Conservation (phyloP, 495 filamentous ascomycete species). For the Monascus purpureus region DNA sequence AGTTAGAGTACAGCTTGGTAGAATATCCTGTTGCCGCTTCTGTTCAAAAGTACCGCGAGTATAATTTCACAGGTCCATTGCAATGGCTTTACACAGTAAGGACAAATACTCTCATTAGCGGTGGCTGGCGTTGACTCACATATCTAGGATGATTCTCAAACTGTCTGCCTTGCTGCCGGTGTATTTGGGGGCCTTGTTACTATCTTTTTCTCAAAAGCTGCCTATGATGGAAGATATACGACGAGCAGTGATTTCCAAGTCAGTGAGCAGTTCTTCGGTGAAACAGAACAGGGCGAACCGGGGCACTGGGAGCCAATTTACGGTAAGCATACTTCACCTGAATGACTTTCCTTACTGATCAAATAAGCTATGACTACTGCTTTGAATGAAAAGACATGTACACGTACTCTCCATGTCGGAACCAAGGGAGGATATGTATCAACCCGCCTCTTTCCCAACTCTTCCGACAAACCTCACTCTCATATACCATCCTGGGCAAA, state of each 20-base stretch:
- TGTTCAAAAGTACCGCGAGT: constrained; percentile 2
- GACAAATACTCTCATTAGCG: not conserved
- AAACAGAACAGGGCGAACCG: constrained; percentile 2
- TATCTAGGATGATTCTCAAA: constrained; percentile 7
- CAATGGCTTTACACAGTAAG: constrained; percentile 23
- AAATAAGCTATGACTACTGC: constrained; percentile 14
- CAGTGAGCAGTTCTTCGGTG: constrained; percentile 11
- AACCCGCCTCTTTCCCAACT: constrained; percentile 3
- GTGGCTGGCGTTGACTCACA: constrained; percentile 4
- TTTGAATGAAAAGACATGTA: constrained; percentile 4
- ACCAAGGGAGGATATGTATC: constrained; percentile 15
- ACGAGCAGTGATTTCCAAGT: constrained; percentile 1
- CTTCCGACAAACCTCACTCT: not conserved
- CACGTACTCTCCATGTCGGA: constrained; percentile 15
- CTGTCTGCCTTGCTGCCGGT: constrained; percentile 11
- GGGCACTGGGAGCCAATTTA: constrained; percentile 19
- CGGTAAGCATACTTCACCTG: constrained; percentile 8
- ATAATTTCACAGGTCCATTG: constrained; percentile 21
- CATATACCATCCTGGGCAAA: constrained; percentile 17
- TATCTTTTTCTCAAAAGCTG: constrained; percentile 8
- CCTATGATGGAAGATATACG: constrained; percentile 6
- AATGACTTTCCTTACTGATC: not conserved
- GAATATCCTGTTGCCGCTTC: constrained; percentile 7
- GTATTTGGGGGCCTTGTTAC: constrained; percentile 11
- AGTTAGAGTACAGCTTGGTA: constrained; percentile 2